phyloP scores from a whole-genome alignment of 768 basidiomycete species.

The Pilatotrama ljubarskyi region DNA sequence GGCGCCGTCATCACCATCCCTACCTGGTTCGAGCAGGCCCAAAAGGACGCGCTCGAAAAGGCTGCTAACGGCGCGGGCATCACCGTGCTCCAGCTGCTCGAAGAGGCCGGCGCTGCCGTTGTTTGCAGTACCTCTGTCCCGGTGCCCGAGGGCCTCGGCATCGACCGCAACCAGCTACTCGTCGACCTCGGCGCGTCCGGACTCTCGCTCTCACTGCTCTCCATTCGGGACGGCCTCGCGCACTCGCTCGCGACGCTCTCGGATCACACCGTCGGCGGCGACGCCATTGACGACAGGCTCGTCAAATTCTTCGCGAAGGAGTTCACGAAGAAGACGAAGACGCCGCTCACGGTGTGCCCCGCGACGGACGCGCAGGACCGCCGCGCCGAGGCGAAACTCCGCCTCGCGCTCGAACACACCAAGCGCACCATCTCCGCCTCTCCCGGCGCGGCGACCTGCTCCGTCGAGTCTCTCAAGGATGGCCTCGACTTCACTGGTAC shows the following conservation, averaged over 20 bases:
- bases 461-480: slow-evolving; percentile 92
- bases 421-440: slow-evolving; percentile 91
- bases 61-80: slow-evolving; percentile 84
- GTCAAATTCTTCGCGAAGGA: slow-evolving; percentile 93
- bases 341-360: slow-evolving; percentile 63
- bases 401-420: slow-evolving; percentile 90
- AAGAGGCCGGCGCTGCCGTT: slow-evolving; percentile 81
- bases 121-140: slow-evolving; percentile 52
- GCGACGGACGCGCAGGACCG: slow-evolving; percentile 59
- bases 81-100: slow-evolving; percentile 80
- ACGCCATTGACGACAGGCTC: slow-evolving; percentile 77
- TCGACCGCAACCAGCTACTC: slow-evolving; percentile 76
- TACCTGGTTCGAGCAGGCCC: slow-evolving; percentile 65
- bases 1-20: slow-evolving; percentile 88
- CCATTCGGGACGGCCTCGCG: slow-evolving; percentile 73
- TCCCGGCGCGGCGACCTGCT: slow-evolving; percentile 84
- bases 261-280: slow-evolving; percentile 54
- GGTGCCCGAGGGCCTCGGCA: slow-evolving; percentile 42
- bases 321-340: slow-evolving; percentile 95
- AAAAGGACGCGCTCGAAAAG: slow-evolving; percentile 67
- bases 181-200: slow-evolving; percentile 82
- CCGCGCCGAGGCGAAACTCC: slow-evolving; percentile 91
- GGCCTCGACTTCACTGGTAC: slow-evolving; percentile 86
- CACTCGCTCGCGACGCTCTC: slow-evolving; percentile 58
- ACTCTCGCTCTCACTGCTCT: slow-evolving; percentile 66